Conservation (phyloP, 192 early-diverging fungal species). For the Haplosporangium gracile region DNA sequence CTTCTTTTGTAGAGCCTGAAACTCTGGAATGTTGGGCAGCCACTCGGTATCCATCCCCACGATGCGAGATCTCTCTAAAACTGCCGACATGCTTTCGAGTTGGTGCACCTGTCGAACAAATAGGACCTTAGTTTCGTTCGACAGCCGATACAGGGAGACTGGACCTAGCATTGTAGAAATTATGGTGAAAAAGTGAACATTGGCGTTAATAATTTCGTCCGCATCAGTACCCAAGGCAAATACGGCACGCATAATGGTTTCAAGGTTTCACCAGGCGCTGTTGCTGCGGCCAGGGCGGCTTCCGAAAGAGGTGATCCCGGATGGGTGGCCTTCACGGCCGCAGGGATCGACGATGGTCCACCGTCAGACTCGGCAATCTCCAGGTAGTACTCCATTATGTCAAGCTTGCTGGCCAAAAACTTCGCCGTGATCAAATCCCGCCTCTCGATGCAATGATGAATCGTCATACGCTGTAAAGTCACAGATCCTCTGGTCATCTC, state of each 20-base stretch:
- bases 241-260: not conserved
- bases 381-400: not conserved
- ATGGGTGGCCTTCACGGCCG: not conserved
- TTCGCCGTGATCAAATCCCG: conserved; percentile 11
- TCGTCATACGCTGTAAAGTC: conserved; percentile 11
- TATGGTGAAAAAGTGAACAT: not conserved
- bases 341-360: not conserved
- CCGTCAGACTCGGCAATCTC: not conserved
- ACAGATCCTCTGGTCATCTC: not conserved
- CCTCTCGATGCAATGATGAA: conserved; percentile 10
- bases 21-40: conserved; percentile 24
- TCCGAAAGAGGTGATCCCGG: not conserved
- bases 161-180: not conserved
- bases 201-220: not conserved
- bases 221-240: not conserved
- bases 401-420: conserved; percentile 10
- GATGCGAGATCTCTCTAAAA: not conserved
- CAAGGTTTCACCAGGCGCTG: not conserved
- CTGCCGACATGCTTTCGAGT: not conserved
- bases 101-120: conserved; percentile 11
- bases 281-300: not conserved
- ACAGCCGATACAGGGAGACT: conserved; percentile 8
- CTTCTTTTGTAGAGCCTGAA: not conserved
- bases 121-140: not conserved
- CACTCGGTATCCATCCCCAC: conserved; percentile 44